Percentiles rank a stretch among this genome's conserved stretches.
These are phyloP conservation scores for Dissophora globulifera DNA, from an alignment of 192 early-diverging fungal species.

Conservation along the genomic window DNA sequence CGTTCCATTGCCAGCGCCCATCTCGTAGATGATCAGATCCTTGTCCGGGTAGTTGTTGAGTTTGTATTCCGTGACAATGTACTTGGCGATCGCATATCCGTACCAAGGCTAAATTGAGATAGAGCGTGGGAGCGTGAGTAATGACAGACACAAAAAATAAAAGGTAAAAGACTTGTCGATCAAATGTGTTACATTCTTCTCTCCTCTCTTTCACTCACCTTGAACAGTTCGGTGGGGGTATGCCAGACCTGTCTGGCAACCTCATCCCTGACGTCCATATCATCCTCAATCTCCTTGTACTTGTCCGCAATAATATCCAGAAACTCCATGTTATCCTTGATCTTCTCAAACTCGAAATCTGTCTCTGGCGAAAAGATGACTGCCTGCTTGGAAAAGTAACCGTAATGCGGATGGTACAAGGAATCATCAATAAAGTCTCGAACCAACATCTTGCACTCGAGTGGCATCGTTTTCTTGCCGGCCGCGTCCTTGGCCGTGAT, in stretches of 20 bases:
- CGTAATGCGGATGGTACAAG: slow-evolving; percentile 95
- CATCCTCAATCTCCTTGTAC: slow-evolving; percentile 84
- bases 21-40: slow-evolving; percentile 90
- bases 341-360: slow-evolving; percentile 70
- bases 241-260: slow-evolving; percentile 95
- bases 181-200: background rate
- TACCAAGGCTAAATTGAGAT: slow-evolving; percentile 89
- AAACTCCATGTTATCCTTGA: slow-evolving; percentile 79
- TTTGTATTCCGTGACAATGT: slow-evolving; percentile 85
- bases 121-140: too few species aligned
- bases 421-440: slow-evolving; percentile 95
- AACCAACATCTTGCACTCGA: slow-evolving; percentile 73
- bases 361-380: slow-evolving; percentile 76
- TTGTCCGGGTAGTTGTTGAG: slow-evolving; percentile 64
- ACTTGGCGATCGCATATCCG: slow-evolving; percentile 90
- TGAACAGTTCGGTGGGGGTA: slow-evolving; percentile 96
- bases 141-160: slow-evolving; percentile 2
- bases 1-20: slow-evolving; percentile 97
- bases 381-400: slow-evolving; percentile 97
- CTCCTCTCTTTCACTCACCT: slow-evolving; percentile 52
- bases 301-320: slow-evolving; percentile 76
- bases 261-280: slow-evolving; percentile 78
- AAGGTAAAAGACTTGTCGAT: too few species aligned
- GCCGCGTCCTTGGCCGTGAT: slow-evolving; percentile 61
- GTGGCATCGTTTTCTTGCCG: slow-evolving; percentile 55